Evolutionary conservation across 192 early-diverging fungal species (phyloP).

Genomic region (Coemansia sp.): DNA sequence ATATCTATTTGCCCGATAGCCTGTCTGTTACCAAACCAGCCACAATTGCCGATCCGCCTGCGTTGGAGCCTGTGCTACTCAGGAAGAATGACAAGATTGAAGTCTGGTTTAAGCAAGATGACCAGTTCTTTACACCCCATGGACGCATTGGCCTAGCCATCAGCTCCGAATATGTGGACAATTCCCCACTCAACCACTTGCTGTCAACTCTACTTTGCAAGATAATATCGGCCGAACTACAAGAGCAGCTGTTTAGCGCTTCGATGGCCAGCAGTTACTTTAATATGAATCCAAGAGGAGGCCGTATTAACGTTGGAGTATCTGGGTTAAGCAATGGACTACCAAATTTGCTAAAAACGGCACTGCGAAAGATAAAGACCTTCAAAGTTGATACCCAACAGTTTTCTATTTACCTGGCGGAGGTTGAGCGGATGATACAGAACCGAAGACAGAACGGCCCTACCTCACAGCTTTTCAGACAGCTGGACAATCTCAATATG

Average conservation of each 20-base stretch:
- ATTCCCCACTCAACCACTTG: background rate
- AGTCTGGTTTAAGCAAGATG: conserved; percentile 93
- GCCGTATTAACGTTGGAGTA: conserved; percentile 65
- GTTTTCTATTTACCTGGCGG: conserved; percentile 56
- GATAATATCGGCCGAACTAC: conserved; percentile 43
- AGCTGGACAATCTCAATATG: background rate
- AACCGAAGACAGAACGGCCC: background rate
- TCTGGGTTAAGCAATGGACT: conserved; percentile 88
- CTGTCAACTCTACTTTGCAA: conserved; percentile 4
- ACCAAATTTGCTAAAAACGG: conserved; percentile 63
- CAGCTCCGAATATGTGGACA: background rate
- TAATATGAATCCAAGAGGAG: conserved; percentile 60
- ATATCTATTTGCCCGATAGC: conserved; percentile 36
- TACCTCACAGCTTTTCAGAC: too few relatives aligned
- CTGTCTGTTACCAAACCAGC: background rate
- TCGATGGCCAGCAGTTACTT: conserved; percentile 74
- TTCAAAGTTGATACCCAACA: conserved; percentile 64
- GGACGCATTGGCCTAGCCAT: conserved; percentile 70
- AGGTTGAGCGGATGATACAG: background rate
- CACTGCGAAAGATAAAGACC: conserved; percentile 64
- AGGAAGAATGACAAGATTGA: conserved; percentile 36
- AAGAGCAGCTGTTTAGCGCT: conserved; percentile 81
- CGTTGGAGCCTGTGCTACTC: conserved; percentile 21
- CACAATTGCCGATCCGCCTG: background rate
- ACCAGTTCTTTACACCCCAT: conserved; percentile 85